Base-by-base conservation (phyloP, 129 eudicot genomes). In the Flaveria linearis region DNA sequence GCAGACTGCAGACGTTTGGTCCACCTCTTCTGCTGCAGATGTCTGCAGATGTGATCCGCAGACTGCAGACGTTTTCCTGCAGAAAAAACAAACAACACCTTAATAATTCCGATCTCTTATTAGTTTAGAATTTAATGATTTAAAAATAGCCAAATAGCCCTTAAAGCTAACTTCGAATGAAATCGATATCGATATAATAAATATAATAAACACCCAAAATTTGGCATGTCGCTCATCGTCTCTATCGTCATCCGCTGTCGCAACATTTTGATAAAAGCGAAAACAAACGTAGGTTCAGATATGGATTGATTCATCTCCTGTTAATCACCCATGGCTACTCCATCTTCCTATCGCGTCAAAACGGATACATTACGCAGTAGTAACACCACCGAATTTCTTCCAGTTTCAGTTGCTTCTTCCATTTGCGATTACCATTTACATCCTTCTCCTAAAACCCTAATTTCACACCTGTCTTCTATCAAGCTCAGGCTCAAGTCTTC, bases 301-400 rank as follows among this genome's bases (percentile, higher is more conserved):
- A 56, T 73, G 77, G 25, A 73, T 73, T 41, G 15, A 66, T 22
- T 11, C 7, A 41, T 42, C 6, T 7, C 9, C 33, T 5, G 13
- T 43, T 70, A 26, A 78, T 20, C 43, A 57, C 61, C 64, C 30
- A 78, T 85, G 85, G 92, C 88, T 70, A 43, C 79, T 78, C 36
- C 74, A 1, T 72, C 58, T 15, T 52, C 83, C 4, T 55, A 75
- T 70, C 77, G 46, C 58, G 0, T 71, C 69, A 79, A 75, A 65
- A 33, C 77, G 14, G 73, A 74, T 39, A 82, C 78, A 62, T 75
- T 64, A 33, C 80, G 36, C 51, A 6, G 9, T 52, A 16, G 9
- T 52, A 52, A 49, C 55, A 49, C n/a, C 55, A 51, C 65, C 71
- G 80, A 72, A 76, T 69, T 82, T 45, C 71, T 81, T 46, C 83